These are phyloP conservation scores for Rhodotorula sp. DNA, from an alignment of 1,284 basidiomycete species.

Conservation along the genomic window DNA sequence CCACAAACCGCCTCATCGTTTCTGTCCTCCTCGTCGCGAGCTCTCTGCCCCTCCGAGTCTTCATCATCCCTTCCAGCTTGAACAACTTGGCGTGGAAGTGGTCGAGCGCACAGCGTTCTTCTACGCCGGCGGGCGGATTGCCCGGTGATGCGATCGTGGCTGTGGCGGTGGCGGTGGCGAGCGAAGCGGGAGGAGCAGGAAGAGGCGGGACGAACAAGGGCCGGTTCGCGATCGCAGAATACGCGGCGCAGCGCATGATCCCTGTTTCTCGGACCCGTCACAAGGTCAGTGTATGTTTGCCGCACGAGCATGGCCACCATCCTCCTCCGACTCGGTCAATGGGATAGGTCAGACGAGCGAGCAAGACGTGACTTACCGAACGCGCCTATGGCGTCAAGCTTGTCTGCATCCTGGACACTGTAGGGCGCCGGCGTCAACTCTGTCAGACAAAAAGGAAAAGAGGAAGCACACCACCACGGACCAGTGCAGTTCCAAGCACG, in stretches of 20 bases:
- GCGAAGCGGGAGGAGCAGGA: conserved; percentile 20
- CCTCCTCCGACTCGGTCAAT: background rate
- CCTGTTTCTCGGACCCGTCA: conserved; percentile 52
- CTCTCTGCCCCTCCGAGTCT: conserved; percentile 48
- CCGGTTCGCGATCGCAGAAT: conserved; percentile 64
- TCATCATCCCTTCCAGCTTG: conserved; percentile 68
- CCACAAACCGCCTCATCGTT: conserved; percentile 36
- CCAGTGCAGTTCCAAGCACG: conserved; percentile 78
- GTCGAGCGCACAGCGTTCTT: conserved; percentile 63
- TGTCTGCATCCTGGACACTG: conserved; percentile 82
- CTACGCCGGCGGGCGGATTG: conserved; percentile 51
- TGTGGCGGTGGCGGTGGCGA: conserved; percentile 15
- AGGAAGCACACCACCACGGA: conserved; percentile 2
- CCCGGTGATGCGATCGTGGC: background rate
- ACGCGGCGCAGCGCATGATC: conserved; percentile 81
- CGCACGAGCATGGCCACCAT: background rate
- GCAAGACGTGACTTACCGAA: conserved; percentile 60
- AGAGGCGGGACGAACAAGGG: conserved; percentile 57
- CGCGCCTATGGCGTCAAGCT: conserved; percentile 86
- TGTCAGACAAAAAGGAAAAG: too few relatives aligned
- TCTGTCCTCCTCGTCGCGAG: conserved; percentile 35
- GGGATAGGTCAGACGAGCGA: background rate
- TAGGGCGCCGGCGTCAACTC: background rate
- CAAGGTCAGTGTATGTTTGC: background rate
- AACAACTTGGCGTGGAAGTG: conserved; percentile 88